A percentile compares a stretch with the other conserved stretches of the same genome.
These are phyloP conservation scores for Psidium guajava DNA, from an alignment of 345 rosid species.

Conservation along the genomic window DNA sequence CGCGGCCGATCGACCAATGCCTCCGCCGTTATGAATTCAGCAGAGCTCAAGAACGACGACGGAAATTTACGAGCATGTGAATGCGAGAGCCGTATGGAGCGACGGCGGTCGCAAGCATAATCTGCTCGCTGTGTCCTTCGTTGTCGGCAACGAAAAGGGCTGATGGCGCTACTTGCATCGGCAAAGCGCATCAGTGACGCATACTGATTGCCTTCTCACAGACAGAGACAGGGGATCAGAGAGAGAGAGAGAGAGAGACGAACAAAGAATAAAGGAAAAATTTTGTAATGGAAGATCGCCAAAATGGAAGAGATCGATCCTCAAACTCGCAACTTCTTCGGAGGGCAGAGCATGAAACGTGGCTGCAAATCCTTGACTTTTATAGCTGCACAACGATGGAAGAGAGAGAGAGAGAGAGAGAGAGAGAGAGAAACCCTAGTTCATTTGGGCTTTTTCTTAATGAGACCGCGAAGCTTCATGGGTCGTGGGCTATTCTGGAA, in stretches of 20 bases:
- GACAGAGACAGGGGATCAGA: neutral
- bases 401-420: neutral
- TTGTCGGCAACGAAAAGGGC: conserved; percentile 43
- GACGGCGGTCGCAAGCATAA: conserved; percentile 18
- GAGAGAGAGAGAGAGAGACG: neutral
- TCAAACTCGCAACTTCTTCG: neutral
- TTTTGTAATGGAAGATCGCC: neutral
- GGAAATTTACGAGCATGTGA: conserved; percentile 21
- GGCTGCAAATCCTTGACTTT: neutral
- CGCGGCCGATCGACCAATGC: too few relatives aligned
- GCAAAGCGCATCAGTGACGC: conserved; percentile 27
- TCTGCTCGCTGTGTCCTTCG: neutral
- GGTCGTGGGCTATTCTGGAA: neutral
- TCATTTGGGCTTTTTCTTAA: neutral
- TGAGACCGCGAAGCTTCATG: neutral
- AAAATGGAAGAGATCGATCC: neutral
- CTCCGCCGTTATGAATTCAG: neutral
- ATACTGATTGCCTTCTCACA: conserved; percentile 12
- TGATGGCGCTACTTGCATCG: conserved; percentile 16
- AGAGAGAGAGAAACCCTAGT: neutral
- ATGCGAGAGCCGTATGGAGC: conserved; percentile 10
- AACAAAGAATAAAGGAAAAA: neutral
- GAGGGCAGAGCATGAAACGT: too few relatives aligned
- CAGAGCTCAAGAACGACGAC: neutral
- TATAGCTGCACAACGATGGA: neutral